Conservation (phyloP, 192 early-diverging fungal genomes). For the Backusella circina region DNA sequence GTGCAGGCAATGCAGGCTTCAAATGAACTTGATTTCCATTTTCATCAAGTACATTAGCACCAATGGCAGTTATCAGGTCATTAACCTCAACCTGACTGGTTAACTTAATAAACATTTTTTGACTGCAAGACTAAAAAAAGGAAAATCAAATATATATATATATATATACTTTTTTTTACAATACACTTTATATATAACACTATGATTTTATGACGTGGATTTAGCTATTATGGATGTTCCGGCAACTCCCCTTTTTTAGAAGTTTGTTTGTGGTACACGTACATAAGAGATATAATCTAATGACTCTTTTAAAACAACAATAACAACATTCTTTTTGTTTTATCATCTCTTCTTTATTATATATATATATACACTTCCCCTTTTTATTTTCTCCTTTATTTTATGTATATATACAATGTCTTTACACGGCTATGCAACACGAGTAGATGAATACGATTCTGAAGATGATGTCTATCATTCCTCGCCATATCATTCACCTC, state of each 20-base stretch:
- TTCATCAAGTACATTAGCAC: neutral
- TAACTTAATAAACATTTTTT: neutral
- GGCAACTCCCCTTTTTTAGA: neutral
- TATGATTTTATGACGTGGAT: neutral
- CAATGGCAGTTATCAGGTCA: neutral
- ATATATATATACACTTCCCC: neutral
- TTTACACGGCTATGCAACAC: neutral
- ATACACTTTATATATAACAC: neutral
- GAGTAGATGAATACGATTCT: neutral
- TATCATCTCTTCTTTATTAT: neutral
- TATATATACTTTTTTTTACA: too few relatives aligned
- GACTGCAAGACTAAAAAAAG: too few relatives aligned
- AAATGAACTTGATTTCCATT: neutral
- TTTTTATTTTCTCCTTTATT: neutral
- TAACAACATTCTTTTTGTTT: slow-evolving; percentile 7
- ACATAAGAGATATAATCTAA: neutral
- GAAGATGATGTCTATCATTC: neutral
- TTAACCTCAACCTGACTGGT: neutral
- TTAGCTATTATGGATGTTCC: neutral
- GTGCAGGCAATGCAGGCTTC: neutral
- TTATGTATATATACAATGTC: neutral
- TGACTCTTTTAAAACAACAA: slow-evolving; percentile 5
- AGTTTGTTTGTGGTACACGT: neutral
- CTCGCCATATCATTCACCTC: neutral
- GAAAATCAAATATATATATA: too few relatives aligned